phyloP scores from a whole-genome alignment of 768 basidiomycete genomes.

The Grammothele lineata region DNA sequence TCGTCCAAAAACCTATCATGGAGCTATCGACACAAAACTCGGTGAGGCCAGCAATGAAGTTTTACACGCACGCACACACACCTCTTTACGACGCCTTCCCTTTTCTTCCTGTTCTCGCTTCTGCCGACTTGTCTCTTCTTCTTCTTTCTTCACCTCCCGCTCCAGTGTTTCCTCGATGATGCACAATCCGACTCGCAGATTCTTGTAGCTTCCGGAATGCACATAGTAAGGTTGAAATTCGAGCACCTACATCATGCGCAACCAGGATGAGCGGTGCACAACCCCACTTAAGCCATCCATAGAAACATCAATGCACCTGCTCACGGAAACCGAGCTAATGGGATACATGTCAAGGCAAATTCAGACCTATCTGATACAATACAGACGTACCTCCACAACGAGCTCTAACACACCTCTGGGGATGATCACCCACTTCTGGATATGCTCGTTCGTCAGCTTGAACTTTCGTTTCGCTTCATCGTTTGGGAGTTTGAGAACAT shows the following conservation, averaged over 20 bases:
- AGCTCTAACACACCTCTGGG: slow-evolving; percentile 69
- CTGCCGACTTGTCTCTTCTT: slow-evolving; percentile 35
- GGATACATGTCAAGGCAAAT: no score
- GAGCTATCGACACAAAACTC: no score
- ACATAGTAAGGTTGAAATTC: no score
- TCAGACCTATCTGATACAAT: no score
- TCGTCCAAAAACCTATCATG: slow-evolving; percentile 73
- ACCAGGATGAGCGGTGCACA: no score
- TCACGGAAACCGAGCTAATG: no score
- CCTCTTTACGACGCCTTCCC: slow-evolving; percentile 38
- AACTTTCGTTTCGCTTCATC: slow-evolving; percentile 56
- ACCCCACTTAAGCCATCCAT: no score
- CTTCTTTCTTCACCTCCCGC: slow-evolving; percentile 43
- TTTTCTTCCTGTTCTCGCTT: slow-evolving; percentile 50
- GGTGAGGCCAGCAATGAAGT: no score
- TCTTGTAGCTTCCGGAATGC: no score
- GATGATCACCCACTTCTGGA: slow-evolving; percentile 62
- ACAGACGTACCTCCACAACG: slow-evolving; percentile 64
- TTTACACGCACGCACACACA: no score
- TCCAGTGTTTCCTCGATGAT: slow-evolving; percentile 59
- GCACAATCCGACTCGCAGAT: slow-evolving; percentile 54
- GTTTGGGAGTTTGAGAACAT: slow-evolving; percentile 69
- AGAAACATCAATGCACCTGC: no score
- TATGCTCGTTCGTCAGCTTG: slow-evolving; percentile 61
- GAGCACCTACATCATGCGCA: no score